Percentiles rank a stretch among this genome's conserved stretches.
These are phyloP conservation scores for Euptelea pleiosperma DNA, from an alignment of 164 flowering plant species.

Conservation along the genomic window DNA sequence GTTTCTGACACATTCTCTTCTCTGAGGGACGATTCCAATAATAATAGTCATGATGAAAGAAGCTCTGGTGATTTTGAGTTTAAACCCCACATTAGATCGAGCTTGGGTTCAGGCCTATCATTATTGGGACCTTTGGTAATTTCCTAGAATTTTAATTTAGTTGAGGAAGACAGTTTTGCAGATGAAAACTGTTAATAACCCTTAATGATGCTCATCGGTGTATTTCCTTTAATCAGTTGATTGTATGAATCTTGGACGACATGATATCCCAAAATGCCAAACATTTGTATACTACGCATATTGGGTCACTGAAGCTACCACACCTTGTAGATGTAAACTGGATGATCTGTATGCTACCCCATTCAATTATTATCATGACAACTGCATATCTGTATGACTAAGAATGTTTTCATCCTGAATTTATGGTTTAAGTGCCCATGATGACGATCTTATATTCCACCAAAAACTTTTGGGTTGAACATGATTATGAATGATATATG, in stretches of 20 bases:
- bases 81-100: slow-evolving; percentile 40
- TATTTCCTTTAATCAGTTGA: not conserved
- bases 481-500: too few species aligned
- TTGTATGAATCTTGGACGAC: not conserved
- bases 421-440: too few species aligned
- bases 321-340: not conserved
- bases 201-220: too few species aligned
- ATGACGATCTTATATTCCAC: not conserved
- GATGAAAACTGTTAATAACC: not conserved
- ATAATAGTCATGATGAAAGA: slow-evolving; percentile 33
- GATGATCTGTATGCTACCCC: not conserved
- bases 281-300: not conserved
- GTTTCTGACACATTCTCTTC: slow-evolving; percentile 27
- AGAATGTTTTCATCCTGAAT: too few species aligned
- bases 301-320: not conserved
- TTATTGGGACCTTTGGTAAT: slow-evolving; percentile 47
- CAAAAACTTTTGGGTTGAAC: too few species aligned
- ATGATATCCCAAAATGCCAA: not conserved
- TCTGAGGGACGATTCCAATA: slow-evolving; percentile 26
- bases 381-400: too few species aligned
- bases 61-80: slow-evolving; percentile 61
- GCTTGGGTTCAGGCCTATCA: slow-evolving; percentile 26
- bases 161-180: not conserved
- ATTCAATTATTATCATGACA: not conserved
- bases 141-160: slow-evolving; percentile 8